These are phyloP conservation scores for Linum tenue DNA, from an alignment of 345 rosid species.

Conservation along the genomic window DNA sequence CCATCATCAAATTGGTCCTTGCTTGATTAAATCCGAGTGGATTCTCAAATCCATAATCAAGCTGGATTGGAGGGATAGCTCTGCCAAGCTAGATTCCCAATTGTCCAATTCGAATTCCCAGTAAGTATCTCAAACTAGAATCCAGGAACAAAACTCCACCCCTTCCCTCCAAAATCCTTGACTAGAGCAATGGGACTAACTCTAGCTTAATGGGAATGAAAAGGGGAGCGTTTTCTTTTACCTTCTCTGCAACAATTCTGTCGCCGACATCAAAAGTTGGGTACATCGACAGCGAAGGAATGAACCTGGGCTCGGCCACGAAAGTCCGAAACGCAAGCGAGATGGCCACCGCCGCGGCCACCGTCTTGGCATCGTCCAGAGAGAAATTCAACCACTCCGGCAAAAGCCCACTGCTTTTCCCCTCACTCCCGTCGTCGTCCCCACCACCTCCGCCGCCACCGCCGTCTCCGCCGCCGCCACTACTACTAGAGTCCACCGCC, in stretches of 20 bases:
- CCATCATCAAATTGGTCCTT: neutral
- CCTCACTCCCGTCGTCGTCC: constrained; percentile 34
- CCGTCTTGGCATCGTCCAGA: constrained; percentile 74
- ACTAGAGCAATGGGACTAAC: too few relatives aligned
- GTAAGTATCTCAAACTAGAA: too few relatives aligned
- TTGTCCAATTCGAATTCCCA: too few relatives aligned
- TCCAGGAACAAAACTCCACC: too few relatives aligned
- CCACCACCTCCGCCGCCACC: constrained; percentile 39
- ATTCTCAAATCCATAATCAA: too few relatives aligned
- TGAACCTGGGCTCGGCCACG: constrained; percentile 88
- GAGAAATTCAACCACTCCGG: constrained; percentile 72
- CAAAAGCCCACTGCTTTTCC: constrained; percentile 41
- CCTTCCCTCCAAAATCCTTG: neutral
- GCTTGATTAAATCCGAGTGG: too few relatives aligned
- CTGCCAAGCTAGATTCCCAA: too few relatives aligned
- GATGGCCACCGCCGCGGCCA: constrained; percentile 58
- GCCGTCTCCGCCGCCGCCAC: constrained; percentile 25
- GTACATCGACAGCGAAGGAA: constrained; percentile 98
- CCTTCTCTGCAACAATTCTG: constrained; percentile 91
- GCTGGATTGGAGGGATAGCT: too few relatives aligned
- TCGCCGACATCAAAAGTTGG: constrained; percentile 97
- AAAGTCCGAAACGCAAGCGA: constrained; percentile 76
- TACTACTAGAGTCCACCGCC: constrained; percentile 32
- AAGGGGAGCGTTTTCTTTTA: constrained; percentile 9
- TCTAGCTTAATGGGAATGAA: too few relatives aligned